These are phyloP conservation scores for Heliocybe sulcata DNA, from an alignment of 1,284 basidiomycete species.

Conservation along the genomic window DNA sequence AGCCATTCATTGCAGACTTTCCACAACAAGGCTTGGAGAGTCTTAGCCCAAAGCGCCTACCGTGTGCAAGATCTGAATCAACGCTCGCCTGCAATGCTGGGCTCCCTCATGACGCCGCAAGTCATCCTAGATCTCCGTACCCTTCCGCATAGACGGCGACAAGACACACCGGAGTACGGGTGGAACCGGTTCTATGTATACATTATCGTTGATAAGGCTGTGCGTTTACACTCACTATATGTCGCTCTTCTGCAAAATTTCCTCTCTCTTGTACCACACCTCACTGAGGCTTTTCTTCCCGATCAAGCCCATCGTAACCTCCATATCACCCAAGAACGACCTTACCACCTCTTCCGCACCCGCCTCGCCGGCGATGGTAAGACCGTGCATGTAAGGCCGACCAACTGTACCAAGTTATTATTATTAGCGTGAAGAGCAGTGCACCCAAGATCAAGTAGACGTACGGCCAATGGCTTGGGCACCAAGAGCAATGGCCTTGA, in stretches of 20 bases:
- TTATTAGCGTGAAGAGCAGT: neutral
- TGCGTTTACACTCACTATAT: neutral
- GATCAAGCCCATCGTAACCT: slow-evolving; percentile 42
- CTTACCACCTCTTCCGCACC: slow-evolving; percentile 49
- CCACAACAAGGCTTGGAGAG: no score
- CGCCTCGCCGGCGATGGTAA: slow-evolving; percentile 42
- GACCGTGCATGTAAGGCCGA: slow-evolving; percentile 43
- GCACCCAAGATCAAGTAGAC: neutral
- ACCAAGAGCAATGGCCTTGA: slow-evolving; percentile 70
- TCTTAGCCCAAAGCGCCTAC: no score
- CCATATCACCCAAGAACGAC: slow-evolving; percentile 45
- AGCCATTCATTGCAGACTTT: no score
- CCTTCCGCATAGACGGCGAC: no score
- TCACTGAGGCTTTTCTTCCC: slow-evolving; percentile 31
- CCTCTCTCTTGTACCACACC: slow-evolving; percentile 24
- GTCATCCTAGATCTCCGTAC: no score
- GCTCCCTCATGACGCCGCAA: no score
- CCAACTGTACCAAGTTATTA: slow-evolving; percentile 22
- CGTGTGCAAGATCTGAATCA: no score
- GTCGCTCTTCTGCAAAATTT: neutral
- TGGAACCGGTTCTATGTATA: neutral
- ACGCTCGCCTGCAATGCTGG: no score
- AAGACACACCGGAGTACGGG: neutral
- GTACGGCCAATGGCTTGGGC: slow-evolving; percentile 53
- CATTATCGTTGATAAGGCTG: neutral